Base-by-base conservation (phyloP, 768 basidiomycete species). In the Mycena capillaripes region DNA sequence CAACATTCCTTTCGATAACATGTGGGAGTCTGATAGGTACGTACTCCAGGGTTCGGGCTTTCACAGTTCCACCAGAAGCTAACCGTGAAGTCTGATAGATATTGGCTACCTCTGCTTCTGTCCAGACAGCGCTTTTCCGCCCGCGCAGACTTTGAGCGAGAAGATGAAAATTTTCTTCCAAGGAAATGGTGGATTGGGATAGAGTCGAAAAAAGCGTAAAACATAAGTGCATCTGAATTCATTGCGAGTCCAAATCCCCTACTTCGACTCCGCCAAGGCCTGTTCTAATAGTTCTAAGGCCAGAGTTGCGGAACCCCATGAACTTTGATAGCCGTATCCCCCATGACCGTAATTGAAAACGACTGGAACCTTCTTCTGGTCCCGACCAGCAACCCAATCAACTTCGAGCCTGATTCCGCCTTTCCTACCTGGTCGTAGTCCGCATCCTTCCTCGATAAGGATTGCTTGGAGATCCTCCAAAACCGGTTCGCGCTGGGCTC, bases 61-160 rank as follows among this genome's bases (percentile, higher is more conserved):
- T 8, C 38, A 10, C 38, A 10, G 38, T 38, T 4, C 11, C 9
- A 38, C 16, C 38, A 38, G 11, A 10, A 10, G 38, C 36, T 36
- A 7, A 36, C 12, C 16, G 16, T 88, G 89, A 88, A 87, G 1
- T 89, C 90, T 59, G 95, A 95, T 74, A 72, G 80, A 16, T 78
- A 88, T 71, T 96, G 95, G 95, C 73, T 95, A 50, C 93, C 93
- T 10, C 81, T 89, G 19, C 84, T 96, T 27, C 70, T 87, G 14
- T 73, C 83, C 3, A 83, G 82, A 55, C 76, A 78, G 23, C 81
- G 74, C 25, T 89, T 88, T 74, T 79, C 80, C 40, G 88, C 86
- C 29, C 78, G 88, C 68, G 86, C 85, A 3, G 88, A 89, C 77
- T 87, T 85, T 74, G 78, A 73, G 21, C 78, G 76, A 48, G 70